phyloP scores from a whole-genome alignment of 148 eudicot genomes.

The Simmondsia chinensis region DNA sequence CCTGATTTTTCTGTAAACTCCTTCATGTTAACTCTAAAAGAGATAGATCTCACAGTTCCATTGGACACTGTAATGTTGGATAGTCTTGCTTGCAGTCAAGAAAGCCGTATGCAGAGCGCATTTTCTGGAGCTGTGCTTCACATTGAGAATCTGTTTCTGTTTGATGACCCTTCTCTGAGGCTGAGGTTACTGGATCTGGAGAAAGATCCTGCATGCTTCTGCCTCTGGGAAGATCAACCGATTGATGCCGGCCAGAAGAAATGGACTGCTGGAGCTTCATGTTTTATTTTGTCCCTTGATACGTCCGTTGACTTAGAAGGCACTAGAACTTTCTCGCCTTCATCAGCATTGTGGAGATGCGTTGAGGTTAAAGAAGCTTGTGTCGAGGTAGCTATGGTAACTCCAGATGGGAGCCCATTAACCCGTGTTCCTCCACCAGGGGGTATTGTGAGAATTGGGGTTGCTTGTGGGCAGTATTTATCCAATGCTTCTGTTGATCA shows the following conservation, averaged over 20 bases:
- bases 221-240: conserved; percentile 87
- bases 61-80: conserved; percentile 32
- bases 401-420: conserved; percentile 87
- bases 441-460: conserved; percentile 76
- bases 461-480: conserved; percentile 62
- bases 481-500: conserved; percentile 93
- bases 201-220: conserved; percentile 94
- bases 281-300: conserved; percentile 62
- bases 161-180: conserved; percentile 52
- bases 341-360: conserved; percentile 59
- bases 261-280: conserved; percentile 65
- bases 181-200: conserved; percentile 58
- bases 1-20: conserved; percentile 72
- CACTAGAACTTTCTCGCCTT: conserved; percentile 15
- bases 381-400: conserved; percentile 88
- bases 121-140: conserved; percentile 77
- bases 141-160: conserved; percentile 61
- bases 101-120: conserved; percentile 24
- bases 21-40: conserved; percentile 48
- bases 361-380: conserved; percentile 68
- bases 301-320: conserved; percentile 24
- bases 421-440: conserved; percentile 77
- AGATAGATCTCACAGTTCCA: conserved; percentile 72
- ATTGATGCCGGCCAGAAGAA: conserved; percentile 90
- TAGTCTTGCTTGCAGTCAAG: conserved; percentile 7